Evolutionary conservation across 2,329 filamentous ascomycete genomes (phyloP), one percentile per base, ranked within the genome.

Genomic region (Stachybotrys chartarum): DNA sequence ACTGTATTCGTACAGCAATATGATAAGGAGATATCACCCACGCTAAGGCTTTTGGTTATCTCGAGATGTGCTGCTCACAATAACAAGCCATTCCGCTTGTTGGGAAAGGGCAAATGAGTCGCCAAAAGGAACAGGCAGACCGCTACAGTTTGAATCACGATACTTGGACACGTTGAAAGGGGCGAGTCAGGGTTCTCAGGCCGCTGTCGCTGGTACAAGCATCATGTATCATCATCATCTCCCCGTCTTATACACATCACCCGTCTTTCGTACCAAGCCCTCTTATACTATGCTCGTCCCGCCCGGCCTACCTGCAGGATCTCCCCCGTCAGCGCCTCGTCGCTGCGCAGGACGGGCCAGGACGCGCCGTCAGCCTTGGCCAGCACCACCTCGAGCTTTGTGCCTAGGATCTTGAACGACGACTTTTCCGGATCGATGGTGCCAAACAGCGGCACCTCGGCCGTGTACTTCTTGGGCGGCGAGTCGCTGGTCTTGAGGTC

Each of bases 241-340:
- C 14, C 14, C 35, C 14, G 8, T 42, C 35, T 14, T 10, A 42
- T 10, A 42, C 35, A 42, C 14, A 42, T 42, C 14, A 42, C 14
- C 35, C 14, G 14, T 42, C 14, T 10, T 14, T 10, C 35, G 35
- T 42, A 42, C 14, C 35, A 42, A 42, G 35, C 24, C 24, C n/a
- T 47, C 45, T 47, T 47, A 10, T 12, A 59, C 18, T 51, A 31
- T 55, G 60, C 82, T 56, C 80, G 78, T 39, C 87, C 91, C 52
- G 94, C 91, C 60, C 85, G 81, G 14, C 94, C 94, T 60, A 95
- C 80, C 73, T 99, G 94, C 60, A 97, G 84, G 64, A 96, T 96
- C 75, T 96, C 88, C 6, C 82, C 82, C 10, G 79, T 83, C 58
- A 73, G 67, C 55, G 75, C 72, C 62, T 96, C 91, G 64, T 94